phyloP scores from a whole-genome alignment of 2,329 filamentous ascomycete species.

The Lachnum nothofagi region DNA sequence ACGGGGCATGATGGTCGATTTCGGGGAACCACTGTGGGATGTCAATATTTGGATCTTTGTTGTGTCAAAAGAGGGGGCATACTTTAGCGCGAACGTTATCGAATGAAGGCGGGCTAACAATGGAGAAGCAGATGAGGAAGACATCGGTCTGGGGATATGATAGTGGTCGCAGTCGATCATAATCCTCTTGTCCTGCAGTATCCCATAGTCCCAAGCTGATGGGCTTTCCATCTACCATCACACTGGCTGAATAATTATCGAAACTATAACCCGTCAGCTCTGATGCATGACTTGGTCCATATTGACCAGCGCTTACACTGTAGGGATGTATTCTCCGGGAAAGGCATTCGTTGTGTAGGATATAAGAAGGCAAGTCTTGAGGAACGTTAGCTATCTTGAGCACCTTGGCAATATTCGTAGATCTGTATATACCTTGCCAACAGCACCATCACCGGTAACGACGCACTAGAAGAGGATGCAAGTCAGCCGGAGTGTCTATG shows the following conservation, averaged over 20 bases:
- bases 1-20: constrained; percentile 93
- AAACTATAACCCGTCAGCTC: constrained; percentile 54
- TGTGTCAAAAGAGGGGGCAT: constrained; percentile 31
- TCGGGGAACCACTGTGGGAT: constrained; percentile 81
- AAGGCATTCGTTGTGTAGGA: constrained; percentile 99
- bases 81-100: constrained; percentile 99
- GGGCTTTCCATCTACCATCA: constrained; percentile 97
- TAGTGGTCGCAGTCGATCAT: constrained; percentile 87
- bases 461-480: constrained; percentile 64
- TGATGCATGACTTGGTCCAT: not conserved
- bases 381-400: constrained; percentile 28
- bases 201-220: constrained; percentile 97
- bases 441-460: constrained; percentile 97
- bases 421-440: constrained; percentile 73
- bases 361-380: constrained; percentile 93
- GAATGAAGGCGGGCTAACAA: constrained; percentile 94
- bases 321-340: constrained; percentile 99
- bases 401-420: not conserved
- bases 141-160: constrained; percentile 98
- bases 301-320: constrained; percentile 60
- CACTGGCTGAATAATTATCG: constrained; percentile 98
- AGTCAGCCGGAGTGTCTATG: constrained; percentile 19
- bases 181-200: constrained; percentile 98
- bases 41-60: constrained; percentile 7
- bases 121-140: constrained; percentile 97